Percentiles rank a stretch among this genome's conserved stretches.
Conservation (phyloP, 257 asterid genomes). For the Solanum bukasovii region DNA sequence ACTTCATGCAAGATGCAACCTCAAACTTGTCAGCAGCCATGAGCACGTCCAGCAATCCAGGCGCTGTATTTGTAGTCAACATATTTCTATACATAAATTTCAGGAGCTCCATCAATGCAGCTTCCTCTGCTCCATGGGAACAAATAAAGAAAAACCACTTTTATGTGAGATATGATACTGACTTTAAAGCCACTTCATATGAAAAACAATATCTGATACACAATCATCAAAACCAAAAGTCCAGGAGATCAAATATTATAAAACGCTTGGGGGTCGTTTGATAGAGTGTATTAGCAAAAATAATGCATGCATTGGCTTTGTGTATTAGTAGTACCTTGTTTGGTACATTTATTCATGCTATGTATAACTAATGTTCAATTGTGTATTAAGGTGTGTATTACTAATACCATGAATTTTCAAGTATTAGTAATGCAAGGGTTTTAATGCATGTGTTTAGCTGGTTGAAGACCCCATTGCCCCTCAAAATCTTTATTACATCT, state of each 20-base stretch:
- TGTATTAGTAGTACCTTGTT: not conserved
- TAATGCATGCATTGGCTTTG: not conserved
- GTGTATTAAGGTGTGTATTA: not conserved
- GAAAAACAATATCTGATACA: not conserved
- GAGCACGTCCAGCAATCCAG: slow-evolving; percentile 14
- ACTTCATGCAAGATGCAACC: slow-evolving; percentile 18
- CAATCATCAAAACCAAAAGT: not conserved
- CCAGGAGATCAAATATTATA: not conserved
- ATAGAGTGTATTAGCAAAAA: not conserved
- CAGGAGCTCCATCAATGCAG: slow-evolving; percentile 17
- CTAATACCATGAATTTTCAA: not conserved
- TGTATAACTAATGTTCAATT: not conserved
- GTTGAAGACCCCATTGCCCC: not conserved
- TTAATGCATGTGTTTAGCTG: not conserved
- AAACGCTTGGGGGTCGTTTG: not conserved
- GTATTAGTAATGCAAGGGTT: not conserved
- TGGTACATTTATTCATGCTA: not conserved
- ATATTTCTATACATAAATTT: slow-evolving; percentile 21
- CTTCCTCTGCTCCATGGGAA: slow-evolving; percentile 16
- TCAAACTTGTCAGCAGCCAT: slow-evolving; percentile 23
- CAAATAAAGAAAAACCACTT: not conserved
- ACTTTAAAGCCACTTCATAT: not conserved
- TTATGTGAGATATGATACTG: not conserved
- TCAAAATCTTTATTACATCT: not conserved
- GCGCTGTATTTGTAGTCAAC: slow-evolving; percentile 2